Evolutionary conservation across 805 yeast genomes (phyloP), one percentile per base, ranked within the genome.

Genomic region (Torulaspora maleeae): DNA sequence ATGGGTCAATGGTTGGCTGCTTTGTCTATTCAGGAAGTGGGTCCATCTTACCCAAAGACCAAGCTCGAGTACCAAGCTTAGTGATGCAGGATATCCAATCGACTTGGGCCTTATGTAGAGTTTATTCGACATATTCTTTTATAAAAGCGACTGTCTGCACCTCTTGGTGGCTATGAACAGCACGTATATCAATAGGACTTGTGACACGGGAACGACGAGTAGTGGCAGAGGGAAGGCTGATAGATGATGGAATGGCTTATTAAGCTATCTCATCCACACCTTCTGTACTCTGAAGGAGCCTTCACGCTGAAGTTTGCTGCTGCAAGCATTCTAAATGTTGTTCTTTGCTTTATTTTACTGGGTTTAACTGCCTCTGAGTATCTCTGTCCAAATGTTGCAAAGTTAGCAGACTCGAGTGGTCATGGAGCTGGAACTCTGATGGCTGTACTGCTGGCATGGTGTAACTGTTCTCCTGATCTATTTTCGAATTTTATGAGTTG

Each of bases 1-100:
- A 78, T 82, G 68, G 98, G 97, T 54, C 98, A 91, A 73, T 90
- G 98, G 97, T 82, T 95, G 56, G 99, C 99, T 49, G 76, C 87
- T 55, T 69, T 86, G 55, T 85, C 95, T 40, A 83, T 93, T 66
- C 97, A 89, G 77, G 86, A 86, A 70, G 78, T 85, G 54, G 99
- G 99, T 47, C 96, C 99, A 38, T 77, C 95, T 41, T 93, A 80
- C 80, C 98, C 98, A 57, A 73, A 75, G 72, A 85, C 86, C 55
- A 83, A 83, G 71, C 71, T 78, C 58, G 56, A 76, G 41, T 80
- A 77, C 67, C 47, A 48, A 25, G 58, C 52, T 41, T 60, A 44
- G 48, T 15, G 29, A 27, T 22, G 15, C 30, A 33, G 15, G 12
- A 24, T 6, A 24, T 32, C 25, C 25, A 8, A 22, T 27, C 16